Conservation (phyloP, 2,329 filamentous ascomycete genomes). For the Pestalotiopsis sp. region DNA sequence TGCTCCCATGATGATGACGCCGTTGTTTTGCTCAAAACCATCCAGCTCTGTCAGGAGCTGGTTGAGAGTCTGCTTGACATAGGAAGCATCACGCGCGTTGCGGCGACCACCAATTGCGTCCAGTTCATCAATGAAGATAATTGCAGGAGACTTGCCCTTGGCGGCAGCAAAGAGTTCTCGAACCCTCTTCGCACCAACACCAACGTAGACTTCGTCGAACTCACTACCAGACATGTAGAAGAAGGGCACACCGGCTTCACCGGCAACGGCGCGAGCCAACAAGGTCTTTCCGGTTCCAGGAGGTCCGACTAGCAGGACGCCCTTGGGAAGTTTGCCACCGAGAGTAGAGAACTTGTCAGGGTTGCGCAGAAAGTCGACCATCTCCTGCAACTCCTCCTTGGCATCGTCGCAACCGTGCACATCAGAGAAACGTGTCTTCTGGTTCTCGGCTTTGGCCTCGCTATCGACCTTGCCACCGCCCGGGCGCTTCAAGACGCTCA, state of each 20-base stretch:
- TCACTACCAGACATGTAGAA: conserved; percentile 99
- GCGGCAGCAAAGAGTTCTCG: conserved; percentile 88
- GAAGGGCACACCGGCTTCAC: conserved; percentile 96
- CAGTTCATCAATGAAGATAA: conserved; percentile 94
- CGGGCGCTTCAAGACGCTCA: conserved; percentile 79
- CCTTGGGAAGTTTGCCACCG: conserved; percentile 95
- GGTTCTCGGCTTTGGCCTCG: conserved; percentile 90
- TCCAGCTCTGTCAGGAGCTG: conserved; percentile 96
- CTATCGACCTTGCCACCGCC: conserved; percentile 70
- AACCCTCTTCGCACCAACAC: conserved; percentile 94
- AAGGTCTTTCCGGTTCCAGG: conserved; percentile 98
- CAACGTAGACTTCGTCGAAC: conserved; percentile 98
- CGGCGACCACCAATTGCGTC: conserved; percentile 94
- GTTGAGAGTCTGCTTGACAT: conserved; percentile 96
- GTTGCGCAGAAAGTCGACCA: conserved; percentile 94
- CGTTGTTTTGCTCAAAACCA: conserved; percentile 92
- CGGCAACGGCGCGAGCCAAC: conserved; percentile 90
- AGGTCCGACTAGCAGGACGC: conserved; percentile 91
- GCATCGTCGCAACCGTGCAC: conserved; percentile 98
- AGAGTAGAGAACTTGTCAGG: conserved; percentile 92
- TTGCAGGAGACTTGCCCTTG: conserved; percentile 83
- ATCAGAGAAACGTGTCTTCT: conserved; percentile 88
- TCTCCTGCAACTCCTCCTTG: conserved; percentile 95
- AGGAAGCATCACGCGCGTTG: conserved; percentile 89
- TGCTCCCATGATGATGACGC: conserved; percentile 93